A percentile compares a stretch with the other conserved stretches of the same genome.
These are phyloP conservation scores for Echinochloa phyllopogon DNA, from an alignment of 176 grass and related monocot species.

Conservation along the genomic window DNA sequence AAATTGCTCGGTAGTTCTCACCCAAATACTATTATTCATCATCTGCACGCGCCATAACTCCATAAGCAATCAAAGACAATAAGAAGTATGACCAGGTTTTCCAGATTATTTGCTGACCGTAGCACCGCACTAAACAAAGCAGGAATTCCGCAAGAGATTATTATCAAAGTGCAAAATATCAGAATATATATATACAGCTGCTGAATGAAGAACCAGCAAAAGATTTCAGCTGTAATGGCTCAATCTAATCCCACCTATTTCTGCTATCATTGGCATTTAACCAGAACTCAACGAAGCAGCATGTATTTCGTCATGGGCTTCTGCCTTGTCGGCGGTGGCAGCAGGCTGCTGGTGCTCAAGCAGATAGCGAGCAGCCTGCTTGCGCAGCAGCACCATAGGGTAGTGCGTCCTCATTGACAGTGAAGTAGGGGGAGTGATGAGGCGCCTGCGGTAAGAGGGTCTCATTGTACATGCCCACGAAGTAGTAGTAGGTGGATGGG, in stretches of 20 bases:
- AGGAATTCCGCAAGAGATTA: background rate
- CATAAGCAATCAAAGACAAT: background rate
- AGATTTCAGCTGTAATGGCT: background rate
- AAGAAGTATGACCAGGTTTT: background rate
- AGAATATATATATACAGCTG: conserved; percentile 16
- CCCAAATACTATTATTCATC: background rate
- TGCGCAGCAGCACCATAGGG: conserved; percentile 80
- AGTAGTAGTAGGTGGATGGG: conserved; percentile 80
- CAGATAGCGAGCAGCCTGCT: conserved; percentile 71
- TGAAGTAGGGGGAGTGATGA: conserved; percentile 77
- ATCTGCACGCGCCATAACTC: background rate
- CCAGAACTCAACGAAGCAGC: background rate
- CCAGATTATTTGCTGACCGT: background rate
- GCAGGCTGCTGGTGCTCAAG: conserved; percentile 46
- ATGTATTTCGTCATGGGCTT: conserved; percentile 62
- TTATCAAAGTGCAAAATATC: background rate
- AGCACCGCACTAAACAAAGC: background rate
- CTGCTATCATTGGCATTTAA: background rate
- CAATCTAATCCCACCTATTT: background rate
- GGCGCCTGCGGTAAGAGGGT: conserved; percentile 13
- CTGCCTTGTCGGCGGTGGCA: background rate
- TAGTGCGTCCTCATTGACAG: conserved; percentile 68
- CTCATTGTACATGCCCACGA: conserved; percentile 67
- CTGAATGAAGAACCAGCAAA: background rate
- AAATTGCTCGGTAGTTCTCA: background rate